Evolutionary conservation across 257 asterid species (phyloP).

Genomic region (Solanum stenotomum): DNA sequence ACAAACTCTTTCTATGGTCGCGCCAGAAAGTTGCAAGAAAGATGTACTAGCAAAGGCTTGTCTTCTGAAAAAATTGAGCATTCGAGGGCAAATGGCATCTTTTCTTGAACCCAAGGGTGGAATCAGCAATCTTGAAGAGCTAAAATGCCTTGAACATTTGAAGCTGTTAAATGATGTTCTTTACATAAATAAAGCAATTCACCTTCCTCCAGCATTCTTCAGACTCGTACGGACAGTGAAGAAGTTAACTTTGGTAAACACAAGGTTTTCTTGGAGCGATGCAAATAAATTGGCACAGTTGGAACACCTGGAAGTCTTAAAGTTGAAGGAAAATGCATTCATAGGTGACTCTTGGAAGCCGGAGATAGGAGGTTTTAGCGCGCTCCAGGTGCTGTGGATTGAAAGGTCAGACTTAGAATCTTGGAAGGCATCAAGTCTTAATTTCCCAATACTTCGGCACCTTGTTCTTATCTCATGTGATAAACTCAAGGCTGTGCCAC

Average conservation of each 20-base stretch:
- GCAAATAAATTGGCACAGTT: slow-evolving; percentile 36
- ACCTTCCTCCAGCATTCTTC: slow-evolving; percentile 27
- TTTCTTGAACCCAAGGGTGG: too few species aligned
- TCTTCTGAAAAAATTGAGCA: neutral
- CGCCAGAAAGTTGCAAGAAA: slow-evolving; percentile 56
- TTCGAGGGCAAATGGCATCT: too few species aligned
- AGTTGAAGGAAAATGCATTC: neutral
- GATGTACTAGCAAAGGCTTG: slow-evolving; percentile 41
- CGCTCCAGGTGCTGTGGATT: neutral
- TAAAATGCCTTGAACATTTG: too few species aligned
- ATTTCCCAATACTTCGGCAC: neutral
- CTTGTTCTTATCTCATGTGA: neutral
- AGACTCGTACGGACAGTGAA: slow-evolving; percentile 37
- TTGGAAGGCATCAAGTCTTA: neutral
- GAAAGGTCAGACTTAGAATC: neutral
- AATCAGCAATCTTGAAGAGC: too few species aligned
- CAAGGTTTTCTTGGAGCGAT: slow-evolving; percentile 37
- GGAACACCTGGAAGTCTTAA: slow-evolving; percentile 35
- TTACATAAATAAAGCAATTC: slow-evolving; percentile 8
- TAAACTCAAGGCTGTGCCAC: neutral
- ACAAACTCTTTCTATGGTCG: neutral
- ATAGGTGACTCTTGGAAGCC: neutral
- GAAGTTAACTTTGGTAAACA: slow-evolving; percentile 39
- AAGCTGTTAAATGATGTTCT: slow-evolving; percentile 19
- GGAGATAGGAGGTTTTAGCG: neutral